Conservation (phyloP, 768 basidiomycete species). For the Hericium rajendrae region DNA sequence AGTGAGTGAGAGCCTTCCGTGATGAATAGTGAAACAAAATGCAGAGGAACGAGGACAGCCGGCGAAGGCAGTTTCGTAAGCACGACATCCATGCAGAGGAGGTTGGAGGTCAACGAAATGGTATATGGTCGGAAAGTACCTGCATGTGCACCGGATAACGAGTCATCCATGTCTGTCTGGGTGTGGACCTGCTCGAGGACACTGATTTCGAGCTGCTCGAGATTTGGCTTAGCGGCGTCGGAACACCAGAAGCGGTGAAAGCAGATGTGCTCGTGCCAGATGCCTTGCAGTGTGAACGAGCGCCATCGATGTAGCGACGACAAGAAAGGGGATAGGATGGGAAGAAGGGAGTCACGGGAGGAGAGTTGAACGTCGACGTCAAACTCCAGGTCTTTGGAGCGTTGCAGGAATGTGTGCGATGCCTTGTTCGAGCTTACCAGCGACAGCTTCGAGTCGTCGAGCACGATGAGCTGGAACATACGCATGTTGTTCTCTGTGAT, state of each 20-base stretch:
- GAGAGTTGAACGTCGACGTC: conserved; percentile 41
- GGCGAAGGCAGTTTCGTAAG: conserved; percentile 41
- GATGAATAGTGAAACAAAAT: too few species aligned
- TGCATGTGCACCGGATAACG: background rate
- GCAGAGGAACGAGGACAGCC: conserved; percentile 28
- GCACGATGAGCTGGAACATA: conserved; percentile 49
- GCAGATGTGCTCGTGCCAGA: conserved; percentile 23
- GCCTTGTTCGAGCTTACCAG: conserved; percentile 34
- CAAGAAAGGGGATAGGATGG: conserved; percentile 56
- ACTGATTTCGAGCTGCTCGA: conserved; percentile 17
- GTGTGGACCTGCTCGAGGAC: conserved; percentile 6
- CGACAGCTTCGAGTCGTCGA: conserved; percentile 33
- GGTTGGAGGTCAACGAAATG: conserved; percentile 10
- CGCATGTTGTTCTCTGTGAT: conserved; percentile 45
- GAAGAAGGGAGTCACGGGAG: conserved; percentile 42
- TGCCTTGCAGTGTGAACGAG: conserved; percentile 33
- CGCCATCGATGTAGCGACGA: conserved; percentile 50
- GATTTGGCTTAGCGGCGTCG: conserved; percentile 7
- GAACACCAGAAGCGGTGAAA: conserved; percentile 21
- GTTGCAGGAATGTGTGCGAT: conserved; percentile 43
- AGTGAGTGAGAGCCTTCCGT: too few species aligned
- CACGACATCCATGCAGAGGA: conserved; percentile 35
- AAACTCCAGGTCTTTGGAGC: conserved; percentile 45
- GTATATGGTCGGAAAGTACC: conserved; percentile 9
- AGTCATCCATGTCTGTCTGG: background rate